phyloP scores from a whole-genome alignment of 805 yeast species.

The Zygosaccharomyces bailii region DNA sequence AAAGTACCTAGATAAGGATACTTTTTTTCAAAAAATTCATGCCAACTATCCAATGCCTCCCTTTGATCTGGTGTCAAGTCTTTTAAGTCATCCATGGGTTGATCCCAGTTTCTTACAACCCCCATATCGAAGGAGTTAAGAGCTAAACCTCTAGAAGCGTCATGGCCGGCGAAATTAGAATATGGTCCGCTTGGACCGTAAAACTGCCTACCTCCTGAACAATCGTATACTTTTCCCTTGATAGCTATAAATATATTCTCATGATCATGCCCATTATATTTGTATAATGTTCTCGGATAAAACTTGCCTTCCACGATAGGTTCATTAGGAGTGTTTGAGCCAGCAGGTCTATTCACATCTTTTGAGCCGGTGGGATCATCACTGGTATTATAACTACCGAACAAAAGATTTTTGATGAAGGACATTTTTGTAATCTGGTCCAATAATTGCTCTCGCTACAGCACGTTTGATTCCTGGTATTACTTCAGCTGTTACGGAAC shows the following conservation, averaged over 20 bases:
- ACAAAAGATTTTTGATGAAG: slow-evolving; percentile 32
- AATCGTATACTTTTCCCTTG: slow-evolving; percentile 84
- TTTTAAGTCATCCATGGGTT: slow-evolving; percentile 70
- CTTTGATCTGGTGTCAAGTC: slow-evolving; percentile 60
- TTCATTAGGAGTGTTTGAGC: slow-evolving; percentile 22
- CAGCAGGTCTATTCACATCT: slow-evolving; percentile 5
- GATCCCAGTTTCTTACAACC: slow-evolving; percentile 61
- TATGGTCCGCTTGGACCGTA: slow-evolving; percentile 97
- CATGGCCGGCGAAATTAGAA: slow-evolving; percentile 91
- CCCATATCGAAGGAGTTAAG: slow-evolving; percentile 75
- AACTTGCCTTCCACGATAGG: slow-evolving; percentile 48
- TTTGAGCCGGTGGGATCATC: slow-evolving; percentile 37
- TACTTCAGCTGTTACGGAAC: no score
- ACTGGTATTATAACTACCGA: slow-evolving; percentile 34
- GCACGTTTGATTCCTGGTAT: no score
- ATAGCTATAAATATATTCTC: slow-evolving; percentile 81
- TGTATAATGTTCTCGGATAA: slow-evolving; percentile 70
- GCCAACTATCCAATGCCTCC: slow-evolving; percentile 81
- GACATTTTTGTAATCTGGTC: no score
- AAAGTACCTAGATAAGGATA: slow-evolving; percentile 78
- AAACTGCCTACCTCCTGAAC: slow-evolving; percentile 70
- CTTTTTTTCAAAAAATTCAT: slow-evolving; percentile 72
- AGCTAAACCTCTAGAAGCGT: slow-evolving; percentile 91
- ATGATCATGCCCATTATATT: slow-evolving; percentile 77
- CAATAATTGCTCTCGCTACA: no score